phyloP scores from a whole-genome alignment of 192 early-diverging fungal genomes.

The Linnemannia hyalina region DNA sequence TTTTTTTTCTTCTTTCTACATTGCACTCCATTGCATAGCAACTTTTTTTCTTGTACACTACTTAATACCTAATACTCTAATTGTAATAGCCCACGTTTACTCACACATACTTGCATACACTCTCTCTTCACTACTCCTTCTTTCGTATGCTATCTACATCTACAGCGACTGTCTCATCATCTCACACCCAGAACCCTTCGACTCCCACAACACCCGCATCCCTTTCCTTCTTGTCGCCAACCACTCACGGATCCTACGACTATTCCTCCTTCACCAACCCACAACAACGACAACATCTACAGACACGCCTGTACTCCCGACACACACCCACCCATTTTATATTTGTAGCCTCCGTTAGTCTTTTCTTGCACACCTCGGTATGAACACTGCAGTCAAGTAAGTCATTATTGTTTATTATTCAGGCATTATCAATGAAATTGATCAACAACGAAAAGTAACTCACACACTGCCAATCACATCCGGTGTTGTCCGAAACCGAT shows the following conservation, averaged over 20 bases:
- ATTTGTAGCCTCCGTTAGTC: not conserved
- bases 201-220: not conserved
- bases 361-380: conserved; percentile 23
- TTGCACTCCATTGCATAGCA: not conserved
- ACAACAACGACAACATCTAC: not conserved
- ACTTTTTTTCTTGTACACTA: not conserved
- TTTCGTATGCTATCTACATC: not conserved
- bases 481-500: conserved; percentile 1
- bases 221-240: not conserved
- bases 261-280: not conserved
- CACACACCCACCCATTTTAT: not conserved
- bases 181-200: conserved; percentile 12
- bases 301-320: not conserved
- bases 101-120: not conserved
- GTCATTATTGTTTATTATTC: not conserved
- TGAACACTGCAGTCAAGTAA: conserved; percentile 57
- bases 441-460: not conserved
- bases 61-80: not conserved
- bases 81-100: not conserved
- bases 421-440: not conserved
- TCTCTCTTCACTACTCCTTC: not conserved
- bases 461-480: not conserved
- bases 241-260: not conserved
- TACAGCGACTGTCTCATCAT: conserved; percentile 3
- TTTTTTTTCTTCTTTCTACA: not conserved